A percentile compares a stretch with the other conserved stretches of the same genome.
Conservation (phyloP, 2,329 filamentous ascomycete species). For the Pseudonectria foliicola region DNA sequence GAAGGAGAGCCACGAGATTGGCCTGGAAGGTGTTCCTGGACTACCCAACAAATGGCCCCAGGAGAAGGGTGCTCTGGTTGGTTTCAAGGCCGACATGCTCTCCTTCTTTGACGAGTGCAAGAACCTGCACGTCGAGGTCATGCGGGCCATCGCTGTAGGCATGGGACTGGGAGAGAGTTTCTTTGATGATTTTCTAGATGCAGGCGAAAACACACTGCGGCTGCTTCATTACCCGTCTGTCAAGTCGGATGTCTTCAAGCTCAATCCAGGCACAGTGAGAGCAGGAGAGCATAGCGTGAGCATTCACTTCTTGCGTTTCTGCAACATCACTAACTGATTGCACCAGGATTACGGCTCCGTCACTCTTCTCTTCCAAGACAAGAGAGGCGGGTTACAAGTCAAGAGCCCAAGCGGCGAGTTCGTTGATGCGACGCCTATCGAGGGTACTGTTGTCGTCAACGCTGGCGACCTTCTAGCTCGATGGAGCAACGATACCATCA, state of each 20-base stretch:
- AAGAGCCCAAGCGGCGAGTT: conserved; percentile 69
- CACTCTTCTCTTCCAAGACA: conserved; percentile 57
- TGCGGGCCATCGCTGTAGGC: conserved; percentile 78
- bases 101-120: conserved; percentile 71
- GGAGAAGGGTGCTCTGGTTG: conserved; percentile 28
- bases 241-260: conserved; percentile 54
- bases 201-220: conserved; percentile 63
- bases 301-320: background rate
- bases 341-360: conserved; percentile 50
- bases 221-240: conserved; percentile 73
- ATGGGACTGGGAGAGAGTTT: conserved; percentile 64
- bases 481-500: conserved; percentile 89
- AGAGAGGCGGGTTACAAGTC: conserved; percentile 48
- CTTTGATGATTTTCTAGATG: conserved; percentile 70
- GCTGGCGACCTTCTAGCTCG: conserved; percentile 79
- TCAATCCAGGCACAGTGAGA: conserved; percentile 62
- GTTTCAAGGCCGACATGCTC: conserved; percentile 67
- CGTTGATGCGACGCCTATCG: conserved; percentile 76
- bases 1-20: conserved; percentile 61
- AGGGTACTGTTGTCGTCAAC: conserved; percentile 78
- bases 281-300: conserved; percentile 65
- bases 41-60: conserved; percentile 72
- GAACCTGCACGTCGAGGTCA: conserved; percentile 65
- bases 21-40: conserved; percentile 49
- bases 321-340: background rate